Conservation (phyloP, 768 basidiomycete species). For the Suillus weaverae region DNA sequence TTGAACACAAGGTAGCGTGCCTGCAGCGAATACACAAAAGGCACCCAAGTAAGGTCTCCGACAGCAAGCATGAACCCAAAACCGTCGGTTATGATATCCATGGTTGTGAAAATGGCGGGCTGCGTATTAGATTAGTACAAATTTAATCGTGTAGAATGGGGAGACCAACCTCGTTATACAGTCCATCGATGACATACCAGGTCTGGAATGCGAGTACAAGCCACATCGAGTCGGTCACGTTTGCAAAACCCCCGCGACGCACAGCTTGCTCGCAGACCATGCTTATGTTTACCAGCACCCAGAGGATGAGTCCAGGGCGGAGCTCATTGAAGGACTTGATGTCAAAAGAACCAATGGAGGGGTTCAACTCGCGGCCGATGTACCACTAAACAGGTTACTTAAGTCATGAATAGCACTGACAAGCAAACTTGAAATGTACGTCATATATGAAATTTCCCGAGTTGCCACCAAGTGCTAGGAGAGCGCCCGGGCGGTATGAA, state of each 20-base stretch:
- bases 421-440: conserved; percentile 45
- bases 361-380: conserved; percentile 95
- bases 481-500: conserved; percentile 67
- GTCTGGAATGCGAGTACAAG: conserved; percentile 83
- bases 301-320: conserved; percentile 74
- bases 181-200: conserved; percentile 81
- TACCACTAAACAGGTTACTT: conserved; percentile 60
- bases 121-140: conserved; percentile 27
- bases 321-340: conserved; percentile 57
- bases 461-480: conserved; percentile 94
- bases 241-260: conserved; percentile 61
- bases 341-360: conserved; percentile 74
- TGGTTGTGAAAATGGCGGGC: conserved; percentile 89
- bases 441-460: conserved; percentile 86
- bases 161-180: conserved; percentile 83
- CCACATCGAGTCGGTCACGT: conserved; percentile 89
- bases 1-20: conserved; percentile 93
- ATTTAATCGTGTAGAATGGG: not conserved
- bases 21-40: conserved; percentile 91
- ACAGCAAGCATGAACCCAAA: conserved; percentile 98
- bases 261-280: conserved; percentile 90
- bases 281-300: conserved; percentile 87
- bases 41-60: conserved; percentile 92
- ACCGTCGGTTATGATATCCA: conserved; percentile 97
- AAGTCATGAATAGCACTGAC: not conserved